Conservation (phyloP, 495 filamentous ascomycete species). For the Penicillium cinerascens region DNA sequence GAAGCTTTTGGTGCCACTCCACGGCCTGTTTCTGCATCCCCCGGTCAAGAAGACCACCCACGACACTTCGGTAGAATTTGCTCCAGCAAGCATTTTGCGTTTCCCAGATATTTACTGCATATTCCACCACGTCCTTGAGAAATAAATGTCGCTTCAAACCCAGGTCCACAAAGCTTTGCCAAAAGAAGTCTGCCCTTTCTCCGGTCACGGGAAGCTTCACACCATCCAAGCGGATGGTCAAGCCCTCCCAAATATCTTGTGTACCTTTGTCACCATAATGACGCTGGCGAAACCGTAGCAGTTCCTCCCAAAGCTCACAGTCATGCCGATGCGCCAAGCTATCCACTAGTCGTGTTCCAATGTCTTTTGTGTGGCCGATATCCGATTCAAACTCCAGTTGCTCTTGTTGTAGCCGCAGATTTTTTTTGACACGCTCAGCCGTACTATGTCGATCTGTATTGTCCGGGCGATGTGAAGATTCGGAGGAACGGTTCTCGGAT, state of each 20-base stretch:
- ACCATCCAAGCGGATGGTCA: conserved; percentile 45
- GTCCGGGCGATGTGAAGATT: background rate
- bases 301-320: conserved; percentile 60
- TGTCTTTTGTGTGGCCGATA: conserved; percentile 37
- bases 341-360: conserved; percentile 52
- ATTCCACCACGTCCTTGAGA: conserved; percentile 48
- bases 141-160: conserved; percentile 46
- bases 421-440: conserved; percentile 1
- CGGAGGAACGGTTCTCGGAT: background rate
- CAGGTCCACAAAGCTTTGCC: conserved; percentile 52
- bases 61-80: conserved; percentile 46
- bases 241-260: conserved; percentile 57
- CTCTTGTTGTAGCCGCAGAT: conserved; percentile 27
- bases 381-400: conserved; percentile 52
- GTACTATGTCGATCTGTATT: background rate
- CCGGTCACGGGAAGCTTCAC: conserved; percentile 46
- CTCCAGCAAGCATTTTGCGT: conserved; percentile 41
- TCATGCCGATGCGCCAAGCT: conserved; percentile 44
- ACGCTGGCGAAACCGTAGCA: conserved; percentile 59
- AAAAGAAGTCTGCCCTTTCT: conserved; percentile 50
- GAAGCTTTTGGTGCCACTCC: conserved; percentile 46
- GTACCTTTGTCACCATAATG: conserved; percentile 58
- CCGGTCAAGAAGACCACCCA: conserved; percentile 43
- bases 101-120: conserved; percentile 52
- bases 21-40: conserved; percentile 36